Base-by-base conservation (phyloP, 1,139 yeast genomes). In the Blastobotrys malaysiensis region DNA sequence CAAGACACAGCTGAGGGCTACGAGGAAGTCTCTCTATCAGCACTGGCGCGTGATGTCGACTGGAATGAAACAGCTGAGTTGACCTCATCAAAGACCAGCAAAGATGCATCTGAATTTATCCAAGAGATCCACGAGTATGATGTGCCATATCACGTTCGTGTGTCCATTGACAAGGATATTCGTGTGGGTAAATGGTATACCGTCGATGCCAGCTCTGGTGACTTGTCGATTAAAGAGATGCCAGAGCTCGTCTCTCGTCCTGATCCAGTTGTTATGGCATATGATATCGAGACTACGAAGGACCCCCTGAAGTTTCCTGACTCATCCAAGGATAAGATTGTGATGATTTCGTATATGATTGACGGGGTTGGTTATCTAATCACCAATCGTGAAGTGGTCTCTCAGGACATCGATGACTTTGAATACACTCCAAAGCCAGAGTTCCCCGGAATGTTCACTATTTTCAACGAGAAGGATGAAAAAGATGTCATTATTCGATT, bases 281-380 rank as follows among this genome's bases (percentile, higher is more conserved):
- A 88, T 67, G 99, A 95, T 78, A 95, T 95, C 54, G 99, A 95
- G 75, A 95, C 99, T 1, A 90, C 98, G 3, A 95, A 95, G 69
- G 90, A 95, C 16, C 98, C 99, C 1, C 78, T 95, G 56, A 95
- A 95, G 67, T 95, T 95, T 62, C 99, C 99, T 0, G 99, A 89
- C 65, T 81, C 97, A 3, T 77, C 86, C 19, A 77, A 87, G n/a
- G 99, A 95, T 73, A 96, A 89, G 70, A 80, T 95, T 48, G 95
- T 95, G 98, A 95, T 95, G 99, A 93, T 95, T 55, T 95, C 99
- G 1, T 95, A 95, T 70, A 95, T 95, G 99, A 90, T 95, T 57
- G 99, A 95, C 67, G 99, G 99, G 5, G 96, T 89, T 63, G 99
- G 99, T 46, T 95, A 74, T 66, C 75, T 95, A 43, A 95, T 95